Base-by-base conservation (phyloP, 495 filamentous ascomycete species). In the Daldinia loculata region DNA sequence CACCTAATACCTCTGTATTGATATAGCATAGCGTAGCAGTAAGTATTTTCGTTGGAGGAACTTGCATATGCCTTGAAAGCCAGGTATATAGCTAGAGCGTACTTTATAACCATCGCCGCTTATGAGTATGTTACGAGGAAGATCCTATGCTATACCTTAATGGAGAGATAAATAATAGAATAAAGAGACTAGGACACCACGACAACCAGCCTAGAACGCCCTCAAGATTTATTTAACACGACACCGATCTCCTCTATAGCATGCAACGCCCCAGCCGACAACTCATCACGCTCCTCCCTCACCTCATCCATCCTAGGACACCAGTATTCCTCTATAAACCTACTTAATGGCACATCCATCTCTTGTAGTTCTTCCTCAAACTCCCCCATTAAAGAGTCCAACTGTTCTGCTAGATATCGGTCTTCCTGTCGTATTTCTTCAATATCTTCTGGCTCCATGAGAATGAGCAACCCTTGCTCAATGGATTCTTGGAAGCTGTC, bases 341-440 rank as follows among this genome's bases (percentile, higher is more conserved):
- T 17, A 17, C 15, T 45, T 7, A 65, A 4, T 22, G 61, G 34
- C 5, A 61, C 4, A 5, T 27, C 38, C 55, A 56, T 27, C 17
- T 64, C 48, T 9, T 7, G 38, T 5, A 70, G 60, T 8, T 61
- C 61, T 11, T 6, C 12, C 11, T 63, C 45, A n/a, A 70, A 70
- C n/a, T 70, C 61, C 19, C 32, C 27, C 61, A 70, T 65, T 6
- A 70, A 29, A 22, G 6, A 24, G 3, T 61, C 67, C 11, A 70
- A 4, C 1, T 19, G 39, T 24, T 15, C 56, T 22, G 61, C 67
- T 1, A 70, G 27, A 19, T 56, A 32, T 50, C 48, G 45, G 2
- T 70, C 67, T 51, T 70, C 61, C 38, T 65, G 61, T 17, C 56
- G 67, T 56, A 70, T 65, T 50, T 70, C 67, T 3, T 48, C 48